A percentile compares a stretch with the other conserved stretches of the same genome.
These are phyloP conservation scores for Calocybe gangraenosa DNA, from an alignment of 768 basidiomycete genomes.

Conservation along the genomic window DNA sequence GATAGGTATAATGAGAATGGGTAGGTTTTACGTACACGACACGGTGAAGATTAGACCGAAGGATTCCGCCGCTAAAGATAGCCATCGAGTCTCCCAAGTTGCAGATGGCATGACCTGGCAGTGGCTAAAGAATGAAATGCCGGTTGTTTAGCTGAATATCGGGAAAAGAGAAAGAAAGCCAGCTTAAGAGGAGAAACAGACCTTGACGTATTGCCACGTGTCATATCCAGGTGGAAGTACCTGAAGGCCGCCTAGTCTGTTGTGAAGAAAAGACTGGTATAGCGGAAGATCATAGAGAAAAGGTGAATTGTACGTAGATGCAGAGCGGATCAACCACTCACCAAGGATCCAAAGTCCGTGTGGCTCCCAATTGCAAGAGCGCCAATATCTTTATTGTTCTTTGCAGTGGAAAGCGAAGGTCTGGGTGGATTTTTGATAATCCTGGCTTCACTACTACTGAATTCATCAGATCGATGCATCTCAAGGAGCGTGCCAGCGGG, in stretches of 20 bases:
- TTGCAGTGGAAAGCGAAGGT: no score
- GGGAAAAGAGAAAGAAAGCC: no score
- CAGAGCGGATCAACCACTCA: no score
- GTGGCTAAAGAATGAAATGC: constrained; percentile 26
- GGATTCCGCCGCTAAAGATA: constrained; percentile 19
- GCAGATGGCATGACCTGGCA: constrained; percentile 53
- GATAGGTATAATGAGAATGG: no score
- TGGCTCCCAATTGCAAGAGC: constrained; percentile 46
- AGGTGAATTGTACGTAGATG: constrained; percentile 16
- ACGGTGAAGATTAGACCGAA: constrained; percentile 19
- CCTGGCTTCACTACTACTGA: constrained; percentile 56
- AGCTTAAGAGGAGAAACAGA: no score
- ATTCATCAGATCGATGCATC: constrained; percentile 40
- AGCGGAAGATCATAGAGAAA: constrained; percentile 26
- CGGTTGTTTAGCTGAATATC: not conserved
- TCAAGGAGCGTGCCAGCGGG: constrained; percentile 41
- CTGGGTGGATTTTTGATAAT: constrained; percentile 44
- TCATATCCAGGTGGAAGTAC: constrained; percentile 59
- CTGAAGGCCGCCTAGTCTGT: constrained; percentile 66
- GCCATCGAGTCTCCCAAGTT: constrained; percentile 35
- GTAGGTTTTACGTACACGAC: constrained; percentile 6
- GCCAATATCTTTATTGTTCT: constrained; percentile 22
- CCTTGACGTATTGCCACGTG: constrained; percentile 67
- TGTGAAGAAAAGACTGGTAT: constrained; percentile 60
- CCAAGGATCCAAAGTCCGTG: constrained; percentile 69